phyloP scores from a whole-genome alignment of 495 filamentous ascomycete genomes.

The Aspergillus cavernicola region DNA sequence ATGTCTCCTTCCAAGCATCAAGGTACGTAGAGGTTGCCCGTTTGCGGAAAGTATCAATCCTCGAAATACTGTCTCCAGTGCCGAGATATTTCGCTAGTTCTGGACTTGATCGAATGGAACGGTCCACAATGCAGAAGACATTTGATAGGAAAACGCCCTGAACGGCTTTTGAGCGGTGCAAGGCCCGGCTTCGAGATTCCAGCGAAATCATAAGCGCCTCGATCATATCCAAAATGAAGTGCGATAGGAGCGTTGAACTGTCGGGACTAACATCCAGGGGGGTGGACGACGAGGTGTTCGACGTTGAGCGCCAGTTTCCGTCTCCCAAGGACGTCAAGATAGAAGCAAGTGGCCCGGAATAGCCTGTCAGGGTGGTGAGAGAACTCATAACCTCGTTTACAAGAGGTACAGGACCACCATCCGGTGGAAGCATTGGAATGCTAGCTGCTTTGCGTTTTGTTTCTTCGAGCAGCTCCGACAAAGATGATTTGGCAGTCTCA shows the following conservation, averaged over 20 bases:
- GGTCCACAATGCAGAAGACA: slow-evolving; percentile 78
- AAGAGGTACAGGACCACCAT: slow-evolving; percentile 74
- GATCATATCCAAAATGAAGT: slow-evolving; percentile 82
- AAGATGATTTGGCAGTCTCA: slow-evolving; percentile 84
- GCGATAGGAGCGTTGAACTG: slow-evolving; percentile 79
- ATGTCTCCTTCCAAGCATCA: slow-evolving; percentile 85
- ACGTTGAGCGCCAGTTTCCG: slow-evolving; percentile 72
- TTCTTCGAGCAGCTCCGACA: slow-evolving; percentile 82
- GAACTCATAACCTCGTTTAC: slow-evolving; percentile 83
- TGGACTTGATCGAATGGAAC: slow-evolving; percentile 70
- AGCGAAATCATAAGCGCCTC: slow-evolving; percentile 73
- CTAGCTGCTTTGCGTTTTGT: slow-evolving; percentile 63
- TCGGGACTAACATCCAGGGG: slow-evolving; percentile 86
- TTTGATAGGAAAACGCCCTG: slow-evolving; percentile 92
- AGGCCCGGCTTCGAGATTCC: slow-evolving; percentile 67
- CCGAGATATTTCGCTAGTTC: slow-evolving; percentile 73
- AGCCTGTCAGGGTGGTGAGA: slow-evolving; percentile 80
- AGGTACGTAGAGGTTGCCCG: slow-evolving; percentile 77
- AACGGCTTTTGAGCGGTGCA: slow-evolving; percentile 73
- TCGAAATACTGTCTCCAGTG: slow-evolving; percentile 52
- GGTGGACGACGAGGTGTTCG: slow-evolving; percentile 60
- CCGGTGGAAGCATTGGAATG: slow-evolving; percentile 65
- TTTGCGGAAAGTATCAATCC: slow-evolving; percentile 82
- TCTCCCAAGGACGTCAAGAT: slow-evolving; percentile 90
- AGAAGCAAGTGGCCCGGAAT: slow-evolving; percentile 79